Percentiles rank a stretch among this genome's conserved stretches.
Evolutionary conservation across 2,329 filamentous ascomycete species (phyloP).

Genomic region (Aspergillus pseudoterreus): DNA sequence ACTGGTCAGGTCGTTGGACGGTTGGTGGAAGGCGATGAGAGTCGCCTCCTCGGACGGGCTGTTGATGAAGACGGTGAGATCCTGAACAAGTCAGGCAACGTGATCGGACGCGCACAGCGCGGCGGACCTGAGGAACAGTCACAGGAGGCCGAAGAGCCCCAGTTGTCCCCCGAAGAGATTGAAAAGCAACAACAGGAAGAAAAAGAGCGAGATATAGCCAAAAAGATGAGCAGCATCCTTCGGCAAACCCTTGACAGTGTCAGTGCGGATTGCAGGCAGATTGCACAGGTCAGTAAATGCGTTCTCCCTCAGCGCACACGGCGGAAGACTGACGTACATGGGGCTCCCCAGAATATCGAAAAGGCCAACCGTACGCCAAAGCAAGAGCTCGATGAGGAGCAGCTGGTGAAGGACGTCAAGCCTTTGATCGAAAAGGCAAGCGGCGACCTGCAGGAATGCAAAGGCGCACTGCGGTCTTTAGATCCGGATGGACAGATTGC

Average conservation of each 20-base stretch:
- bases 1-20: constrained; percentile 73
- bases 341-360: constrained; percentile 62
- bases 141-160: constrained; percentile 42
- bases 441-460: constrained; percentile 78
- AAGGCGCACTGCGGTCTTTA: constrained; percentile 79
- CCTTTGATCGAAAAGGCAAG: constrained; percentile 84
- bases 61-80: constrained; percentile 84
- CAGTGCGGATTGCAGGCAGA: constrained; percentile 80
- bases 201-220: constrained; percentile 71
- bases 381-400: constrained; percentile 86
- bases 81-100: constrained; percentile 68
- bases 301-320: not conserved
- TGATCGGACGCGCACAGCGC: constrained; percentile 60
- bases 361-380: constrained; percentile 74
- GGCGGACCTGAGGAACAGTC: constrained; percentile 60
- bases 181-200: constrained; percentile 59
- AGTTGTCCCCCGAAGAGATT: constrained; percentile 41
- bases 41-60: constrained; percentile 66
- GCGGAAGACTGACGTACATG: too few species aligned
- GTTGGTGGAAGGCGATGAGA: constrained; percentile 66
- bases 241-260: constrained; percentile 78
- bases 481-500: constrained; percentile 86
- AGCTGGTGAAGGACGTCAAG: constrained; percentile 79
- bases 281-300: constrained; percentile 66
- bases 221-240: constrained; percentile 69